These are phyloP conservation scores for Saccharomycopsis oosterbeekiorum DNA, from an alignment of 805 yeast species.

Conservation along the genomic window DNA sequence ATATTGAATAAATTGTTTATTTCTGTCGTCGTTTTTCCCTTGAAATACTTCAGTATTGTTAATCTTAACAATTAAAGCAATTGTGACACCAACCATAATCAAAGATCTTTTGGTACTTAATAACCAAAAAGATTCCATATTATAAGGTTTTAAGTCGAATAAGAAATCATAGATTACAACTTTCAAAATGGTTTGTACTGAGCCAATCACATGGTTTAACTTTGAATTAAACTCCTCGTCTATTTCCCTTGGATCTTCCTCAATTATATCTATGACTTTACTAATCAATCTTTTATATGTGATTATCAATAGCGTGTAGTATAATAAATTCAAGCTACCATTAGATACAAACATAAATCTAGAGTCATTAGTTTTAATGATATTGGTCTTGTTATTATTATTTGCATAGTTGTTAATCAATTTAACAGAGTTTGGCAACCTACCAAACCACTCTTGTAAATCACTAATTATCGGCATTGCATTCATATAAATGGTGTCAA, in stretches of 20 bases:
- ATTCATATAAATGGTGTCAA: constrained; percentile 19
- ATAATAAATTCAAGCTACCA: constrained; percentile 22
- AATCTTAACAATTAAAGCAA: constrained; percentile 11
- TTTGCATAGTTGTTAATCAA: not conserved
- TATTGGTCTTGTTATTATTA: not conserved
- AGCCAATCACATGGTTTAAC: not conserved
- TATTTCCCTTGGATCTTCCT: not conserved
- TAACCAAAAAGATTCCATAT: constrained; percentile 21
- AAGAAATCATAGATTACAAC: constrained; percentile 20
- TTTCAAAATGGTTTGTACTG: constrained; percentile 7
- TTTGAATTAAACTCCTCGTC: not conserved
- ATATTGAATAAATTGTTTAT: constrained; percentile 3
- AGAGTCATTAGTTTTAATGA: not conserved
- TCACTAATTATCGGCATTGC: constrained; percentile 16
- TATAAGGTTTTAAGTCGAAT: constrained; percentile 19
- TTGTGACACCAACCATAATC: constrained; percentile 21
- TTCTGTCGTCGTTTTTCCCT: not conserved
- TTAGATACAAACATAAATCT: constrained; percentile 13
- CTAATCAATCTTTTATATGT: constrained; percentile 23
- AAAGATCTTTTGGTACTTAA: constrained; percentile 18
- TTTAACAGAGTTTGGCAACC: constrained; percentile 17
- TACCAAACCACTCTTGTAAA: constrained; percentile 21
- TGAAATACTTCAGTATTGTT: not conserved
- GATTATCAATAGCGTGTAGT: constrained; percentile 20
- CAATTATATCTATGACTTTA: constrained; percentile 20